These are phyloP conservation scores for Cyberlindnera mississippiensis DNA, from an alignment of 805 yeast species.

Conservation along the genomic window DNA sequence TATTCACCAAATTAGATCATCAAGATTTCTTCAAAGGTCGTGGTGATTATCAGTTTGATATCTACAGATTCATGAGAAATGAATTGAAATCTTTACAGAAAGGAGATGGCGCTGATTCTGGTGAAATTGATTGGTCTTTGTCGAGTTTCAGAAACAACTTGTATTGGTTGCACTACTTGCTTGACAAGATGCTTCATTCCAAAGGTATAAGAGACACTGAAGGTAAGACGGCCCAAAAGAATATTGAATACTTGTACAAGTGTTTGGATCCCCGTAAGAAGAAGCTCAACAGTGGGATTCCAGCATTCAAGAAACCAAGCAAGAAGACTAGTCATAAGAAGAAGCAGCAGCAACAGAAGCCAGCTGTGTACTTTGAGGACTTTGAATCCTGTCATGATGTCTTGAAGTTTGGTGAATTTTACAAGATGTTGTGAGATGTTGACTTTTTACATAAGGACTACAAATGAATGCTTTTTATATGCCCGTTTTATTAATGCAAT, in stretches of 20 bases:
- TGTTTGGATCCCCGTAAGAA: conserved; percentile 34
- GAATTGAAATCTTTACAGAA: conserved; percentile 16
- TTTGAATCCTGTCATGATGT: conserved; percentile 26
- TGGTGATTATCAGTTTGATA: conserved; percentile 59
- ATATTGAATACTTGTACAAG: conserved; percentile 29
- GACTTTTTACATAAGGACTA: not conserved
- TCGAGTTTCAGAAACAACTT: conserved; percentile 49
- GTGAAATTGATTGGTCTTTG: conserved; percentile 44
- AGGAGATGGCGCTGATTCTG: conserved; percentile 13
- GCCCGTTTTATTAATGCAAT: too few relatives aligned
- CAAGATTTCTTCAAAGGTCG: conserved; percentile 58
- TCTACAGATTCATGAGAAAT: conserved; percentile 54
- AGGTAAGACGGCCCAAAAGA: conserved; percentile 26
- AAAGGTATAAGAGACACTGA: conserved; percentile 31
- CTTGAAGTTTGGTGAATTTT: conserved; percentile 12
- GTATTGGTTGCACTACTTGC: conserved; percentile 62
- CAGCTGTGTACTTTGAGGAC: conserved; percentile 23
- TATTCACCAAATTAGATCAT: conserved; percentile 58
- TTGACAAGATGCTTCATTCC: conserved; percentile 42
- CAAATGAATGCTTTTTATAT: too few relatives aligned
- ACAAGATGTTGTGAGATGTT: conserved; percentile 2
- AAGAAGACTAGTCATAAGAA: conserved; percentile 1
- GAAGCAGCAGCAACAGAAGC: conserved; percentile 16
- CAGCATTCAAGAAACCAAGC: conserved; percentile 22
- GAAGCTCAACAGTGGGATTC: conserved; percentile 19